phyloP scores from a whole-genome alignment of 2,329 filamentous ascomycete genomes.

The Scedosporium boydii region DNA sequence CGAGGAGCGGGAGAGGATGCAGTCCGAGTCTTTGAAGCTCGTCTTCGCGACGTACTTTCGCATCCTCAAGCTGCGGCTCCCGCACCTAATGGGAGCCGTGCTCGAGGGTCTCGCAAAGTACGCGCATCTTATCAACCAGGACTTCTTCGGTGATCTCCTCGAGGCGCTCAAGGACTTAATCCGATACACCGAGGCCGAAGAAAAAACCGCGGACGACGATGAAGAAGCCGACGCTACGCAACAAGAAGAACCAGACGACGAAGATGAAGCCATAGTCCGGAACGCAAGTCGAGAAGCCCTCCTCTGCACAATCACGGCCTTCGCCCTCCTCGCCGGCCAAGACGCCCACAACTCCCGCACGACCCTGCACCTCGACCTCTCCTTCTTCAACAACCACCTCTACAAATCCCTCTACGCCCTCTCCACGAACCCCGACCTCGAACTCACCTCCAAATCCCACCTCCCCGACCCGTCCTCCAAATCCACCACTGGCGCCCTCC shows the following conservation, averaged over 20 bases:
- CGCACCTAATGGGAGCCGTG: conserved; percentile 90
- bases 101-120: conserved; percentile 91
- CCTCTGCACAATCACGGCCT: conserved; percentile 91
- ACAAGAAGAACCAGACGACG: conserved; percentile 33
- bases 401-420: conserved; percentile 77
- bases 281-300: conserved; percentile 80
- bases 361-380: conserved; percentile 78
- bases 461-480: conserved; percentile 48
- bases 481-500: conserved; percentile 29
- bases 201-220: conserved; percentile 27
- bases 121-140: conserved; percentile 94
- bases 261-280: conserved; percentile 41
- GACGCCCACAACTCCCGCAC: conserved; percentile 78
- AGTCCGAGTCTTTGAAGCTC: conserved; percentile 89
- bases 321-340: conserved; percentile 90
- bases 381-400: conserved; percentile 90
- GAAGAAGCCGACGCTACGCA: conserved; percentile 31
- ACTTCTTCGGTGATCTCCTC: conserved; percentile 94
- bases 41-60: conserved; percentile 95
- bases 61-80: conserved; percentile 73
- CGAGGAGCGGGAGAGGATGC: conserved; percentile 87
- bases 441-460: conserved; percentile 65
- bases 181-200: conserved; percentile 55
- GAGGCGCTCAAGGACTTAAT: conserved; percentile 93
- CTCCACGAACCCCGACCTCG: conserved; percentile 74